Conservation (phyloP, 2,329 filamentous ascomycete species). For the Stachybotrys chlorohalonatus region DNA sequence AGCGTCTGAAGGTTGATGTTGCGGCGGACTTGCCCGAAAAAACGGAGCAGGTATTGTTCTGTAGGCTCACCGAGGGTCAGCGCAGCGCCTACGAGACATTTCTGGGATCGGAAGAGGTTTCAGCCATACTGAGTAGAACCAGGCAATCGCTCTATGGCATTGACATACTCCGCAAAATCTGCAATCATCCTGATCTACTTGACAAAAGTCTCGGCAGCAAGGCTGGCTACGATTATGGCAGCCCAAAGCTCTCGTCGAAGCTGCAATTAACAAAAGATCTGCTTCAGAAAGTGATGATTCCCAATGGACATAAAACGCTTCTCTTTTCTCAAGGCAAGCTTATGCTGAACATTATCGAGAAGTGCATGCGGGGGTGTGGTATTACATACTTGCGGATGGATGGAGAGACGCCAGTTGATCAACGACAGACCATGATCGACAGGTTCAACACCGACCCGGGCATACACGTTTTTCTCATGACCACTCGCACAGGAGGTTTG, state of each 20-base stretch:
- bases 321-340: constrained; percentile 89
- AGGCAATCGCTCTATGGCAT: constrained; percentile 82
- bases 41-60: constrained; percentile 92
- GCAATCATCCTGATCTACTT: constrained; percentile 88
- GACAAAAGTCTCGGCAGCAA: constrained; percentile 51
- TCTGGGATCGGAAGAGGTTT: constrained; percentile 74
- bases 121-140: constrained; percentile 65
- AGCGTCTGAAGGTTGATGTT: constrained; percentile 88
- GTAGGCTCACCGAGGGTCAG: constrained; percentile 74
- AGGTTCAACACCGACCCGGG: constrained; percentile 77
- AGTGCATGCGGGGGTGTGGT: constrained; percentile 61
- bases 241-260: constrained; percentile 75
- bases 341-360: constrained; percentile 91
- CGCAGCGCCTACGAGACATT: constrained; percentile 74
- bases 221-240: constrained; percentile 67
- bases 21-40: constrained; percentile 91
- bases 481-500: constrained; percentile 89
- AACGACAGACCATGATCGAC: constrained; percentile 84
- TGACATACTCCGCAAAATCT: constrained; percentile 88
- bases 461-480: constrained; percentile 83
- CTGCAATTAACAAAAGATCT: constrained; percentile 90
- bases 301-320: constrained; percentile 83
- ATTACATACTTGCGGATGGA: constrained; percentile 87
- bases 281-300: constrained; percentile 73
- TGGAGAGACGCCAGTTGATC: constrained; percentile 78